Conservation (phyloP, 2,329 filamentous ascomycete genomes). For the Leptographium wingfieldii region DNA sequence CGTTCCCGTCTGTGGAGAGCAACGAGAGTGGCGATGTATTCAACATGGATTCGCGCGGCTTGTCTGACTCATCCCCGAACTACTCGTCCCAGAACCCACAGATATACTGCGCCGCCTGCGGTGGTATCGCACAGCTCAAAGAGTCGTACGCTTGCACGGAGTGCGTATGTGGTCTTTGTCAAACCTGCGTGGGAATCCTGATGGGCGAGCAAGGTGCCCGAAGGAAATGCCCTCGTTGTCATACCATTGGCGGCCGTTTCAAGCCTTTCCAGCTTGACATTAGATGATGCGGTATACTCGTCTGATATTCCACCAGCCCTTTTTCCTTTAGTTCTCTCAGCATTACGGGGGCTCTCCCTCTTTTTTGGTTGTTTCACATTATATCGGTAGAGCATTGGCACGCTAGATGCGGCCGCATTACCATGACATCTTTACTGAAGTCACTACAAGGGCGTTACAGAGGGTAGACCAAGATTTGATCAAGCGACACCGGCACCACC, state of each 20-base stretch:
- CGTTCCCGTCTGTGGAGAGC: slow-evolving; percentile 83
- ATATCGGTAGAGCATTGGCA: neutral
- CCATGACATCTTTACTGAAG: neutral
- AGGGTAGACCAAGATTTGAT: slow-evolving; percentile 1
- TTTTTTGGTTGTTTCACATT: neutral
- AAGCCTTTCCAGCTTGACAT: slow-evolving; percentile 80
- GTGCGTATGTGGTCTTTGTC: slow-evolving; percentile 88
- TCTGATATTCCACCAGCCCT: neutral
- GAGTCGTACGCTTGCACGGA: slow-evolving; percentile 91
- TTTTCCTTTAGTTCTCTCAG: neutral
- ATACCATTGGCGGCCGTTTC: slow-evolving; percentile 65
- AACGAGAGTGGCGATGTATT: slow-evolving; percentile 59
- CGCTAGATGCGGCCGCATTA: neutral
- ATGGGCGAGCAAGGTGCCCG: slow-evolving; percentile 64
- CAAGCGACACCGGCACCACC: neutral
- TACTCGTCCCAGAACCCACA: slow-evolving; percentile 66
- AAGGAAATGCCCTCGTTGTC: slow-evolving; percentile 67
- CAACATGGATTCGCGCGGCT: slow-evolving; percentile 52
- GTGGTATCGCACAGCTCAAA: slow-evolving; percentile 60
- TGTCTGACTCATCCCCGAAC: slow-evolving; percentile 59
- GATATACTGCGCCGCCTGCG: slow-evolving; percentile 86
- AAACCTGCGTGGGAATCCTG: slow-evolving; percentile 72
- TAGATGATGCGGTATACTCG: slow-evolving; percentile 33
- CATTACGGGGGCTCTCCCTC: neutral
- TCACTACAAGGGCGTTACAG: neutral